phyloP scores from a whole-genome alignment of 163 green algal species.

The Chlorella variabilis region DNA sequence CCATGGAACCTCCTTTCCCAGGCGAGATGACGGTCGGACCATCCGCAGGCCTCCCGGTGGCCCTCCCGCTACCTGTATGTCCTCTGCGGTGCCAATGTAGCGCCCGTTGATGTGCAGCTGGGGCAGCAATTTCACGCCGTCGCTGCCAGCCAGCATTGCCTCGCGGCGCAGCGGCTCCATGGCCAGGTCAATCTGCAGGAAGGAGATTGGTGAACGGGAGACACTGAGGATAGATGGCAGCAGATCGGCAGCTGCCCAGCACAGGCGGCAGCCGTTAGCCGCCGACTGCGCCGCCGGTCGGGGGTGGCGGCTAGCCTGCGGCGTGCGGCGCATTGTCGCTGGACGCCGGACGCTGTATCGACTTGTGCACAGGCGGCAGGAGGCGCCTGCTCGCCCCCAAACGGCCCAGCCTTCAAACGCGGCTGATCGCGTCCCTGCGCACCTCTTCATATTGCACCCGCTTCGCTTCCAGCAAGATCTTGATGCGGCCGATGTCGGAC shows the following conservation, averaged over 20 bases:
- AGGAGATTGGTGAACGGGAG: neutral
- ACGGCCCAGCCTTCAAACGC: no score
- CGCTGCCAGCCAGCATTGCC: slow-evolving; percentile 60
- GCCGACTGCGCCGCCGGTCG: no score
- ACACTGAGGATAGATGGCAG: no score
- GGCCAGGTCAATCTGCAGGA: slow-evolving; percentile 67
- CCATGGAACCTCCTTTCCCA: no score
- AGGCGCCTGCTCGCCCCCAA: no score
- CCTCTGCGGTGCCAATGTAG: slow-evolving; percentile 24
- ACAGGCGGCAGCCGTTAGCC: neutral
- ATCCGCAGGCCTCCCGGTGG: no score
- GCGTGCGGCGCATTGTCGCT: neutral
- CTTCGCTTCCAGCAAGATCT: slow-evolving; percentile 67
- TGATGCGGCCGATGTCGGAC: slow-evolving; percentile 67
- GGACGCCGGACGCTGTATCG: no score
- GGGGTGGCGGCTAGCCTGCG: neutral
- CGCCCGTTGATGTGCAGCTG: slow-evolving; percentile 75
- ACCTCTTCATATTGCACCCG: slow-evolving; percentile 76
- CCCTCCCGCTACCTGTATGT: neutral
- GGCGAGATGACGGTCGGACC: no score
- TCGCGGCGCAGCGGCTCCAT: slow-evolving; percentile 41
- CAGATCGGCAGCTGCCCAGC: no score
- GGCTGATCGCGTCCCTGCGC: neutral
- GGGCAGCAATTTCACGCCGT: slow-evolving; percentile 51
- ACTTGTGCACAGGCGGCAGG: no score